These are phyloP conservation scores for Coniochaeta hoffmannii DNA, from an alignment of 2,329 filamentous ascomycete species.

Conservation along the genomic window DNA sequence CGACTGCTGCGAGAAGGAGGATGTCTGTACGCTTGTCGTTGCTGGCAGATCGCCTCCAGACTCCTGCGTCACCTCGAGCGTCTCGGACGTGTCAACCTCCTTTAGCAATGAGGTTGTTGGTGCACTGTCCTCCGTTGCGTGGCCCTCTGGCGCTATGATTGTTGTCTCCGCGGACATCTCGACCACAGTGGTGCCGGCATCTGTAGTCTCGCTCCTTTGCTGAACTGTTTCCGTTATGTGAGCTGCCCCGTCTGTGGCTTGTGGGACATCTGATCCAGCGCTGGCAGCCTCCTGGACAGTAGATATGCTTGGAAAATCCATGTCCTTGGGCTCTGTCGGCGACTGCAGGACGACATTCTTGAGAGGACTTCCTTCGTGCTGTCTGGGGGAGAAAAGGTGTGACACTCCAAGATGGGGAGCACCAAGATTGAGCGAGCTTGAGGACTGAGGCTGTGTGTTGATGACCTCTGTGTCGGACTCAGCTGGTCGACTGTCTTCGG, in stretches of 20 bases:
- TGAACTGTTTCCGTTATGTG: neutral
- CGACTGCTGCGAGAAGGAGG: neutral
- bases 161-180: neutral
- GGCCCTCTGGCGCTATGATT: neutral
- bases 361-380: slow-evolving; percentile 42
- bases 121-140: neutral
- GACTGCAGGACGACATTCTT: slow-evolving; percentile 44
- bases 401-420: slow-evolving; percentile 8
- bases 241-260: neutral
- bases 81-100: neutral
- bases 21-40: neutral
- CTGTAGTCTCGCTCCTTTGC: neutral
- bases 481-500: slow-evolving; percentile 9
- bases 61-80: neutral
- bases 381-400: slow-evolving; percentile 20
- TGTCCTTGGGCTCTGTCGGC: slow-evolving; percentile 27
- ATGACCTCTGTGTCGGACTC: neutral
- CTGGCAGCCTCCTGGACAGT: neutral
- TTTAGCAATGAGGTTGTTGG: neutral
- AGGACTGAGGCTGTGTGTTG: slow-evolving; percentile 19
- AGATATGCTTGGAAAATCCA: slow-evolving; percentile 7
- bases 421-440: slow-evolving; percentile 16
- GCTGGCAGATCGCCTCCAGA: neutral
- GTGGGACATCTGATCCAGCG: slow-evolving; percentile 9
- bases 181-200: neutral